Percentiles rank a stretch among this genome's conserved stretches.
Evolutionary conservation across 1,284 basidiomycete genomes (phyloP).

Genomic region (Ustilago trichophora): DNA sequence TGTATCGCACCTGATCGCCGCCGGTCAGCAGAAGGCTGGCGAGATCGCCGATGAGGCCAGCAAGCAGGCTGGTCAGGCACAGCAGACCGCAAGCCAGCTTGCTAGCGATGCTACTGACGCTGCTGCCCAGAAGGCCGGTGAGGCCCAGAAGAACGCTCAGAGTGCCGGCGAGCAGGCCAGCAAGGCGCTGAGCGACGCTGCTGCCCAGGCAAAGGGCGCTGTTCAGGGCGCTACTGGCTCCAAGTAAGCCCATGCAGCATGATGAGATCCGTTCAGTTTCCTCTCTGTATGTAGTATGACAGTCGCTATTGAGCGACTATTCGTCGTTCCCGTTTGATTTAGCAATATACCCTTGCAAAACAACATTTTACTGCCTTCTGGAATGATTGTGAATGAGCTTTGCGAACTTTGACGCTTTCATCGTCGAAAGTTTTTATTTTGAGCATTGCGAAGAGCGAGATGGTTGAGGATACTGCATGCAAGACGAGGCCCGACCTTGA

Average conservation of each 20-base stretch:
- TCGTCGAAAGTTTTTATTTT: too few species aligned
- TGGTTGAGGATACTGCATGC: too few species aligned
- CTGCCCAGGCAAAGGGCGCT: constrained; percentile 44
- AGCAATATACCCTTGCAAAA: constrained; percentile 41
- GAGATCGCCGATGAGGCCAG: constrained; percentile 39
- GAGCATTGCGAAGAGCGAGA: too few species aligned
- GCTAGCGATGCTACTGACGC: constrained; percentile 21
- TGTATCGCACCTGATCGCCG: constrained; percentile 34
- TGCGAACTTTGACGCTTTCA: too few species aligned
- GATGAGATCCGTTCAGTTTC: too few species aligned
- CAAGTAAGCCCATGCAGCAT: too few species aligned
- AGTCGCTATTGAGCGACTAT: neutral
- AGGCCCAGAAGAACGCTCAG: constrained; percentile 23
- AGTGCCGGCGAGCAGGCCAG: constrained; percentile 25
- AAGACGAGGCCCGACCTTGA: too few species aligned
- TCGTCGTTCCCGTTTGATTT: too few species aligned
- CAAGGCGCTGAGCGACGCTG: constrained; percentile 45
- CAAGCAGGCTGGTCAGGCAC: constrained; percentile 33
- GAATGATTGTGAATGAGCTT: too few species aligned
- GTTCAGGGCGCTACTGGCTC: constrained; percentile 31
- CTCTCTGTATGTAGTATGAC: constrained; percentile 4
- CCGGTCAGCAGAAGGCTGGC: constrained; percentile 42
- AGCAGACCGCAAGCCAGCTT: constrained; percentile 9
- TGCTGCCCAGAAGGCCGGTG: constrained; percentile 31
- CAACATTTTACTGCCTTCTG: too few species aligned